Percentiles rank a stretch among this genome's conserved stretches.
Conservation (phyloP, 2,329 filamentous ascomycete species). For the Byssochlamys sp. region DNA sequence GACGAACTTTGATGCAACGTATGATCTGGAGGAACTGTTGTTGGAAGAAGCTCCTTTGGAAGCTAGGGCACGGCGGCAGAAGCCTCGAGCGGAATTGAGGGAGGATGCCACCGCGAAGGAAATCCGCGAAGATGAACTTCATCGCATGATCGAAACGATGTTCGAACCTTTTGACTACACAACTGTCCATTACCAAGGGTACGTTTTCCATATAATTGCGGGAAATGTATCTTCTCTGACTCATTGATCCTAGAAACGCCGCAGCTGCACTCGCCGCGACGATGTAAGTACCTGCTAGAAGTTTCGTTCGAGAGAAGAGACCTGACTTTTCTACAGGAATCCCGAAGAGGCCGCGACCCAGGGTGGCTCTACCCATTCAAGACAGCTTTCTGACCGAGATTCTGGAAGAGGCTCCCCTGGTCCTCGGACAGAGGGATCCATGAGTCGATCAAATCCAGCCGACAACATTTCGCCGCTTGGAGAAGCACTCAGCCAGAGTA, state of each 20-base stretch:
- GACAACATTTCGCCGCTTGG: conserved; percentile 19
- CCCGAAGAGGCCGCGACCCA: conserved; percentile 29
- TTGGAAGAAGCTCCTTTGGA: conserved; percentile 91
- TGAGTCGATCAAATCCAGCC: conserved; percentile 17
- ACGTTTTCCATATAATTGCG: conserved; percentile 23
- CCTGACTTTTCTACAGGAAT: conserved; percentile 18
- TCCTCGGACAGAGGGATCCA: conserved; percentile 20
- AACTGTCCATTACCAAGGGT: conserved; percentile 66
- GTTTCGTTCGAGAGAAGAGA: conserved; percentile 3
- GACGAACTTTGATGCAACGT: conserved; percentile 97
- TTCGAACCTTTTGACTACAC: conserved; percentile 97
- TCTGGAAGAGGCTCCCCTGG: conserved; percentile 23
- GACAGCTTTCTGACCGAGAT: conserved; percentile 29
- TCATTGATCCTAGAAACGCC: conserved; percentile 17
- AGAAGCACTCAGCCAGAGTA: conserved; percentile 21
- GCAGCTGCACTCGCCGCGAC: conserved; percentile 32
- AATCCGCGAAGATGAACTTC: conserved; percentile 85
- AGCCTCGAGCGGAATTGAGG: conserved; percentile 81
- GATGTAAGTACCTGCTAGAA: conserved; percentile 16
- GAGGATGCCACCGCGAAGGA: conserved; percentile 92
- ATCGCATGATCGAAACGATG: conserved; percentile 84
- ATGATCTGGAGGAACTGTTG: conserved; percentile 86
- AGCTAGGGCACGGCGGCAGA: conserved; percentile 82
- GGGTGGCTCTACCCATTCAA: conserved; percentile 19
- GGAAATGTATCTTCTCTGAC: conserved; percentile 6